Evolutionary conservation across 129 eudicot genomes (phyloP), one percentile per base, ranked within the genome.

Genomic region (Smallanthus sonchifolius): DNA sequence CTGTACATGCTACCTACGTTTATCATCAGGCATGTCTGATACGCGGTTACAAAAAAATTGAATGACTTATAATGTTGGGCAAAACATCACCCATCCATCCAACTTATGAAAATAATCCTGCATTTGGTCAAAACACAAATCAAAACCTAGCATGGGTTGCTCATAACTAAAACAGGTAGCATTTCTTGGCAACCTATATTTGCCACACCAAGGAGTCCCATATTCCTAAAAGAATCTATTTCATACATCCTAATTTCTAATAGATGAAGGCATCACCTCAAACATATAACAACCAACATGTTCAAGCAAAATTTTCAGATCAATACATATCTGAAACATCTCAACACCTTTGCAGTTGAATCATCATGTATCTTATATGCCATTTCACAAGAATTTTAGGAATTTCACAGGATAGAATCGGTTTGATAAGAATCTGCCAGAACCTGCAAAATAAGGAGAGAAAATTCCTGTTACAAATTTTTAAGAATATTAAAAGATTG

Each of bases 111-210:
- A 76, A 57, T 63, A 75, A 62, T 72, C 79, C 67, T 7, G 65
- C 52, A 57, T 38, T 15, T 37, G 42, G 75, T 70, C 63, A 6
- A 28, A 35, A 79, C 70, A 70, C 60, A 65, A 72, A 11, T 48
- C 70, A 69, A 82, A 71, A 73, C 72, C 82, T 19, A 66, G 15
- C 47, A 59, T 15, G 81, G 73, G 75, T 39, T 75, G 57, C 84
- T 52, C 59, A 76, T 47, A 61, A 39, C 77, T 75, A 72, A 65
- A 65, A 48, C 28, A 7, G 72, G 77, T 43, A 81, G 82, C 85
- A 81, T 56, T 71, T 81, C 78, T 70, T 70, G n/a, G 54, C 76
- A 73, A 70, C 79, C 83, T 78, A 79, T 82, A 75, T 77, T 75
- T 67, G 81, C 82, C 68, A 78, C 86, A 49, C 81, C 16, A 43